A percentile compares a stretch with the other conserved stretches of the same genome.
Conservation (phyloP, 2,329 filamentous ascomycete species). For the Curvularia eragrostidis region DNA sequence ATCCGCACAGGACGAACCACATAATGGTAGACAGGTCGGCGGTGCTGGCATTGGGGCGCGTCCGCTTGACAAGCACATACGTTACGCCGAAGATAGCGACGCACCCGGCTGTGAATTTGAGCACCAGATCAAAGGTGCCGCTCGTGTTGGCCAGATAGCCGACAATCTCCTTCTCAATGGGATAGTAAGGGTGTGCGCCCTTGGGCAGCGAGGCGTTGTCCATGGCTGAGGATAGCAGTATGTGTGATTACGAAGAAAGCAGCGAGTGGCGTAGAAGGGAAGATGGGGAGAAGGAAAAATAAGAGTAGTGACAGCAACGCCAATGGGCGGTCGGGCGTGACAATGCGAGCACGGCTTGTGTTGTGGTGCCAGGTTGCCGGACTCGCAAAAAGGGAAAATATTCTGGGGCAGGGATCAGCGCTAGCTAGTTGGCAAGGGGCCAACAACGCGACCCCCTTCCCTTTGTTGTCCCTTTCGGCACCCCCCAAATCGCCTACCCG, state of each 20-base stretch:
- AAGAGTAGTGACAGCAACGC: not conserved
- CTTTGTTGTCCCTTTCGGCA: not conserved
- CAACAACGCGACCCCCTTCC: constrained; percentile 5
- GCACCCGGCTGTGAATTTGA: constrained; percentile 65
- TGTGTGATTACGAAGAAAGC: not conserved
- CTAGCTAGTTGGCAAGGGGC: not conserved
- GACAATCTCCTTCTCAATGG: constrained; percentile 66
- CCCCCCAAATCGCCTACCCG: not conserved
- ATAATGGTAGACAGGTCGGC: constrained; percentile 67
- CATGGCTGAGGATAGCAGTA: constrained; percentile 16
- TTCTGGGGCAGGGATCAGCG: constrained; percentile 13
- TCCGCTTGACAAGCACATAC: constrained; percentile 59
- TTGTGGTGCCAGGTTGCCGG: constrained; percentile 10
- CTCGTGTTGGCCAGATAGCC: constrained; percentile 72
- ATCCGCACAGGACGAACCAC: constrained; percentile 79
- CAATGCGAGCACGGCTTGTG: constrained; percentile 15
- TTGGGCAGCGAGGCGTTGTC: constrained; percentile 23
- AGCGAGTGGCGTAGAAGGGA: not conserved
- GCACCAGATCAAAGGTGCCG: constrained; percentile 64
- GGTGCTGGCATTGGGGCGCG: constrained; percentile 60
- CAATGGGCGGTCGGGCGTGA: constrained; percentile 6
- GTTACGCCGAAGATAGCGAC: constrained; percentile 64
- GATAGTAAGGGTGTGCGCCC: constrained; percentile 72
- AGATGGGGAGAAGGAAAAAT: constrained; percentile 1
- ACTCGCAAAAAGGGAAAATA: constrained; percentile 10